Conservation (phyloP, 805 yeast genomes). For the Starmerella davenportii region DNA sequence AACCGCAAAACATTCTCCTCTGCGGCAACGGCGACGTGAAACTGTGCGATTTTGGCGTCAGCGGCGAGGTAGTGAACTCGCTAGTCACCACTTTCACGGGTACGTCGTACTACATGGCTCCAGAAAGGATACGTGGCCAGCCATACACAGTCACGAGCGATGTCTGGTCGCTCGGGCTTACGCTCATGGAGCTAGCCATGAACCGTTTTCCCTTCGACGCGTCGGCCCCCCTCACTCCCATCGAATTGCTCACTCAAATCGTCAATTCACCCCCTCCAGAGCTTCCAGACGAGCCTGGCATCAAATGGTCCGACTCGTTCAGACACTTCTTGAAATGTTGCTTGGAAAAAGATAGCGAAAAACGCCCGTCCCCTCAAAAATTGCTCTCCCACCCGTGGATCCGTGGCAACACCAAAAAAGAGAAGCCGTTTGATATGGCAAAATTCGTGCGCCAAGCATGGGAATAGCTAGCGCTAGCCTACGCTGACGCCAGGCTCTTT, state of each 20-base stretch:
- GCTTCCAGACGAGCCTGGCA: slow-evolving; percentile 61
- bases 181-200: slow-evolving; percentile 79
- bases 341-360: slow-evolving; percentile 56
- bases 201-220: slow-evolving; percentile 71
- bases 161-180: slow-evolving; percentile 90
- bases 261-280: slow-evolving; percentile 62
- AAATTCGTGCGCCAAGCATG: slow-evolving; percentile 63
- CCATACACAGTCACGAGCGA: slow-evolving; percentile 91
- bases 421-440: slow-evolving; percentile 64
- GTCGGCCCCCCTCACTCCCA: slow-evolving; percentile 43
- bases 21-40: slow-evolving; percentile 68
- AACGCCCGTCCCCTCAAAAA: slow-evolving; percentile 83
- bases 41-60: slow-evolving; percentile 91
- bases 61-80: slow-evolving; percentile 91
- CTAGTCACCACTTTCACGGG: slow-evolving; percentile 94
- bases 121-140: slow-evolving; percentile 89
- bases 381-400: slow-evolving; percentile 92
- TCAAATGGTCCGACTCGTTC: slow-evolving; percentile 67
- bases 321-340: slow-evolving; percentile 68
- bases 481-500: no score
- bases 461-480: no score
- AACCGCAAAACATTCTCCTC: slow-evolving; percentile 80
- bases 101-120: slow-evolving; percentile 96
- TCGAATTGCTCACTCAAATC: slow-evolving; percentile 66
- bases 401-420: slow-evolving; percentile 40